A percentile compares a stretch with the other conserved stretches of the same genome.
phyloP scores from a whole-genome alignment of 2,329 filamentous ascomycete species.

The Colletotrichum sp. region DNA sequence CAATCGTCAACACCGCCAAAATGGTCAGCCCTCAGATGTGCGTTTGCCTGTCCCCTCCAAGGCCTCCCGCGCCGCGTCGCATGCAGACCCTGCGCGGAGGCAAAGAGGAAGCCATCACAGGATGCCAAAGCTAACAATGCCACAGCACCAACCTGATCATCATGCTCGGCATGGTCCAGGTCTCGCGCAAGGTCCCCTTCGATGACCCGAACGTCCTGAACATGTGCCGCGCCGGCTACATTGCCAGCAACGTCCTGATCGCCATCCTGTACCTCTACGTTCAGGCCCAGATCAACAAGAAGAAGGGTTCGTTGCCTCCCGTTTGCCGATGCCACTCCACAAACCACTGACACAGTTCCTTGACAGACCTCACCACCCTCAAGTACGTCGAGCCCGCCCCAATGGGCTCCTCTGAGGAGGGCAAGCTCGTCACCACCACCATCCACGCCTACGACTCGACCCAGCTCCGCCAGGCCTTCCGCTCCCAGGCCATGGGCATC shows the following conservation, averaged over 20 bases:
- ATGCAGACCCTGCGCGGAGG: not conserved
- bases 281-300: conserved; percentile 86
- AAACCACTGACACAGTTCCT: not conserved
- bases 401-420: conserved; percentile 92
- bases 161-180: conserved; percentile 98
- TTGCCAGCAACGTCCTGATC: conserved; percentile 79
- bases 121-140: conserved; percentile 27
- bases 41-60: not conserved
- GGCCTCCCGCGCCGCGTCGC: not conserved
- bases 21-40: conserved; percentile 33
- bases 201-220: conserved; percentile 75
- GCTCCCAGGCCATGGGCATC: conserved; percentile 92
- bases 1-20: conserved; percentile 18
- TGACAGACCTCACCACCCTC: conserved; percentile 87
- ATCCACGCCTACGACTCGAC: conserved; percentile 91
- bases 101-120: not conserved
- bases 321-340: not conserved
- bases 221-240: conserved; percentile 58
- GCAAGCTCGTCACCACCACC: conserved; percentile 95
- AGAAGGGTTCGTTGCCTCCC: conserved; percentile 77
- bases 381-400: conserved; percentile 98
- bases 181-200: conserved; percentile 93
- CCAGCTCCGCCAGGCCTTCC: conserved; percentile 86
- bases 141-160: conserved; percentile 88
- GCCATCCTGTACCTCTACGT: conserved; percentile 84